Evolutionary conservation across 371 early-diverging fungal genomes (phyloP).

Genomic region (Racocetra persica): DNA sequence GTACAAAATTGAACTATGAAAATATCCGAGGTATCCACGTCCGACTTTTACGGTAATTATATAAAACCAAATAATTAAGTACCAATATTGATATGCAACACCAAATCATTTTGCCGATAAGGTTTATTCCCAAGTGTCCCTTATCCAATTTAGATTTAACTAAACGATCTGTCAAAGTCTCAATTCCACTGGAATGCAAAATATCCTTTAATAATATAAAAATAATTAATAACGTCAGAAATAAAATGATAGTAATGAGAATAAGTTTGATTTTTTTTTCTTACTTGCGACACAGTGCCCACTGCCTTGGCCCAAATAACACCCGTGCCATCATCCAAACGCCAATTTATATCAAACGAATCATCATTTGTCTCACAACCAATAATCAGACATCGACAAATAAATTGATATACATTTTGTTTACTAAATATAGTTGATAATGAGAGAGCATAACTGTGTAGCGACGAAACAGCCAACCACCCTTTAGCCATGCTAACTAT

Average conservation of each 20-base stretch:
- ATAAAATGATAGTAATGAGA: neutral
- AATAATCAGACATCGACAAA: neutral
- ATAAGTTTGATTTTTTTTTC: neutral
- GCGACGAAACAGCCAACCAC: neutral
- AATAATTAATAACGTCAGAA: neutral
- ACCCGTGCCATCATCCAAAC: slow-evolving; percentile 9
- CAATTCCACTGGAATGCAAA: neutral
- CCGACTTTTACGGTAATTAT: too few relatives aligned
- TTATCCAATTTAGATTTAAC: neutral
- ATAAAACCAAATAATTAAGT: neutral
- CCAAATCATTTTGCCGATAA: slow-evolving; percentile 15
- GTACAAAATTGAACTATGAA: too few relatives aligned
- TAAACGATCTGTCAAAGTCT: neutral
- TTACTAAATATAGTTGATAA: neutral
- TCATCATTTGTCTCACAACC: slow-evolving; percentile 6
- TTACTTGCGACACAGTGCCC: slow-evolving; percentile 9
- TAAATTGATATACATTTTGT: neutral
- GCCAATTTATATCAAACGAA: neutral
- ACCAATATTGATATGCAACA: slow-evolving; percentile 25
- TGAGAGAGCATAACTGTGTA: neutral
- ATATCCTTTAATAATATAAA: slow-evolving; percentile 16
- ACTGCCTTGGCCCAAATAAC: slow-evolving; percentile 9
- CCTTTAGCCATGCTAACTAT: slow-evolving; percentile 24
- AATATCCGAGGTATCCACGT: too few relatives aligned
- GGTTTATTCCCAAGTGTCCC: neutral